Evolutionary conservation across 805 yeast genomes (phyloP), one percentile per base, ranked within the genome.

Genomic region (Candida nitratophila): DNA sequence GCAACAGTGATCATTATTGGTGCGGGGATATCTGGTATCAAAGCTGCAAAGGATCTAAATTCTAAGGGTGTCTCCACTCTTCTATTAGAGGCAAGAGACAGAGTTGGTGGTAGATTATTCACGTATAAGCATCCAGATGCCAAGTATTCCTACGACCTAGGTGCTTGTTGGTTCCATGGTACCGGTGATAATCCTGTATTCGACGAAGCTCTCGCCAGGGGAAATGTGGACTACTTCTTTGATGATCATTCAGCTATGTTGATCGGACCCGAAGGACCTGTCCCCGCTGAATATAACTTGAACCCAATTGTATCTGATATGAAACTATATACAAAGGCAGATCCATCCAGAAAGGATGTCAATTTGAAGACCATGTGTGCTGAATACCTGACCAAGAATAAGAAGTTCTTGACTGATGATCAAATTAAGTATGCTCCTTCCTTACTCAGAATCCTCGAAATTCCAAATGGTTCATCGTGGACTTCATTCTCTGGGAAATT

Each of bases 111-210:
- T 6, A 54, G 79, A 47, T 55, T 73, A 17, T 48, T 59, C 44
- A 61, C 63, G 10, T 54, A 59, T 15, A 49, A 62, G 10, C 54
- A 57, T 40, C 27, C 51, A 33, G 52, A 43, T 8, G 52, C 61
- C 1, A 17, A 47, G 10, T 43, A 53, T 20, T 49, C 48, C 11
- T 73, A 72, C 47, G 81, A 75, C 53, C 47, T 74, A 17, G 81
- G 81, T 2, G 79, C 77, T 2, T 65, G 76, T 12, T 75, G 81
- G 81, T 75, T 73, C 52, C 81, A 75, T 50, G 75, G 74, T 31
- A 58, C 71, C 10, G 57, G 69, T 27, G 63, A 65, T 42, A 75
- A 75, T 47, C 61, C 63, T 3, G 59, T 69, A 7, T 64, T 73
- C 43, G 54, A 57, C 24, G 56, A 61, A 21, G 56, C 63, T 16